Conservation (phyloP, 75 land plant species). For the Sequoiadendron giganteum region DNA sequence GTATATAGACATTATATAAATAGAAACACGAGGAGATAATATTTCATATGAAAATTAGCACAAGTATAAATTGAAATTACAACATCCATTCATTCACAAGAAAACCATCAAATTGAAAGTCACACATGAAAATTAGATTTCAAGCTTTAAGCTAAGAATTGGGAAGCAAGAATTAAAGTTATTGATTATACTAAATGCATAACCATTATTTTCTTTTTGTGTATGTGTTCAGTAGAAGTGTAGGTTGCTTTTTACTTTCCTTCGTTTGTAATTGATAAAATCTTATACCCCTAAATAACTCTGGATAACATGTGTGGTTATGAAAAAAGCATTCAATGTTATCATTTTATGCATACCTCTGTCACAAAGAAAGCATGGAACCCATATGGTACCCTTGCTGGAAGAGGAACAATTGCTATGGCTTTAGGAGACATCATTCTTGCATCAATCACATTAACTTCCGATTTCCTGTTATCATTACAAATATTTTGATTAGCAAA, state of each 20-base stretch:
- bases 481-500: constrained; percentile 1
- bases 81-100: not conserved
- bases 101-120: not conserved
- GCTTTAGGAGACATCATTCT: constrained; percentile 85
- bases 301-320: not conserved
- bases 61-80: not conserved
- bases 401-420: constrained; percentile 77
- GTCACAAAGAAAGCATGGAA: constrained; percentile 92
- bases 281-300: not conserved
- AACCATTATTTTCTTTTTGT: not conserved
- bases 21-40: not conserved
- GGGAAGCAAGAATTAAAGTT: not conserved
- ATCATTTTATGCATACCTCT: constrained; percentile 44
- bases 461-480: constrained; percentile 28
- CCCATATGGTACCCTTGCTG: constrained; percentile 85
- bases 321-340: not conserved
- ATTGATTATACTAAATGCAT: not conserved
- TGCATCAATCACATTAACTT: constrained; percentile 83
- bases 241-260: not conserved
- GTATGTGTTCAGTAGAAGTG: not conserved
- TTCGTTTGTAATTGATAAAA: not conserved
- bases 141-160: not conserved
- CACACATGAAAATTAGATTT: not conserved
- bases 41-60: not conserved
- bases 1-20: not conserved